Base-by-base conservation (phyloP, 1,284 basidiomycete genomes). In the Leccinum huronense region DNA sequence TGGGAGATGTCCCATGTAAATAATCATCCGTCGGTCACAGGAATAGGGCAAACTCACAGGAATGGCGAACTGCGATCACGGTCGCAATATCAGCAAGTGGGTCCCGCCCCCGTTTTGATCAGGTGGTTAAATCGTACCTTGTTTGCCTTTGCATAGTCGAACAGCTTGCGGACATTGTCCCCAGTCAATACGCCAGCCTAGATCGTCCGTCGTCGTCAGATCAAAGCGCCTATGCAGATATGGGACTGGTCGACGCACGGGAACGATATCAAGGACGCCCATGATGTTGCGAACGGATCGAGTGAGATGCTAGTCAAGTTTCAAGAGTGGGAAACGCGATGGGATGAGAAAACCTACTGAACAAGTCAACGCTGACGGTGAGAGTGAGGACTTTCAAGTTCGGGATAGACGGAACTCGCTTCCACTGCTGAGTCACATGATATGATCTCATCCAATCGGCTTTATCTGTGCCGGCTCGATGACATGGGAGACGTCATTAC, bases 161-260 rank as follows among this genome's bases (percentile, higher is more conserved):
- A 89, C 73, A 92, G 76, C 78, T 88, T 89, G 78, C 86, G 83
- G 69, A 87, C 85, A 73, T 92, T 82, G 67, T 88, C 84, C 74
- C 90, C 90, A 64, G 87, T 87, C 69, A 92, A 75, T 66, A 92
- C 90, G 71, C 90, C 90, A 69, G 87, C 77, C 88, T 89, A 65
- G n/a, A 56, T 27, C 48, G n/a, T 48, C 11, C 53, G 55, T 56
- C 27, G 5, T n/a, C 36, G 48, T 74, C n/a, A 68, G 68, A 66
- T 70, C 63, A n/a, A 54, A 33, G 34, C 42, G 34, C n/a, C 14
- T 36, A 14, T 45, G n/a, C 10, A 2, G 5, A 31, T 5, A 10
- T 36, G n/a, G 27, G 51, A n/a, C 23, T 40, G n/a, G 13, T 13
- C 38, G 19, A 80, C 84, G 64, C 69, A 86, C 84, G 27, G 85